Percentiles rank a stretch among this genome's conserved stretches.
Evolutionary conservation across 176 grass and related monocot genomes (phyloP).

Genomic region (Triticum turgidum): DNA sequence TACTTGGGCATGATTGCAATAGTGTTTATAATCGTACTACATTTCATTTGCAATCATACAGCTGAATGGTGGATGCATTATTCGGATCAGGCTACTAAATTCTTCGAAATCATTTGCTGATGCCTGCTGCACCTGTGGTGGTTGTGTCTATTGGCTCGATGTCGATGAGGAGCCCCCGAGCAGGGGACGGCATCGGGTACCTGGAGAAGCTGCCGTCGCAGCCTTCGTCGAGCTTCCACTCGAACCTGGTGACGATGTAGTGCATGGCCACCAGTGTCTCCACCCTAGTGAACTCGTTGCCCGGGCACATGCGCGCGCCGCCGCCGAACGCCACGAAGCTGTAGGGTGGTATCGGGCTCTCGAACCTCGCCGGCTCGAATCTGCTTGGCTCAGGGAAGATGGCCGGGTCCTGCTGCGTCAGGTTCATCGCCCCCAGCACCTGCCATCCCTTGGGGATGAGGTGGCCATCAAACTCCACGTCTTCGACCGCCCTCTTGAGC

Average conservation of each 20-base stretch:
- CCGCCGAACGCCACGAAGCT: conserved; percentile 34
- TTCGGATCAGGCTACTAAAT: not conserved
- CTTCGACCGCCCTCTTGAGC: conserved; percentile 20
- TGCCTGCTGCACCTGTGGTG: not conserved
- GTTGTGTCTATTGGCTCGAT: not conserved
- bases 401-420: conserved; percentile 26
- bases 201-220: conserved; percentile 22
- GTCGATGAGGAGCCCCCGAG: conserved; percentile 8
- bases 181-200: not conserved
- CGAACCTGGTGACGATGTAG: conserved; percentile 29
- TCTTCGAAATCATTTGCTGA: not conserved
- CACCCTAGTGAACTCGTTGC: conserved; percentile 34
- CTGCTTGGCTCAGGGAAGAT: conserved; percentile 38
- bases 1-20: not conserved
- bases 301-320: conserved; percentile 35
- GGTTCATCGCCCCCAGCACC: not conserved
- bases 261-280: conserved; percentile 26
- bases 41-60: too few relatives aligned
- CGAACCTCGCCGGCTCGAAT: conserved; percentile 35
- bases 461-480: conserved; percentile 27
- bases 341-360: conserved; percentile 24
- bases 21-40: not conserved
- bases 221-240: conserved; percentile 18
- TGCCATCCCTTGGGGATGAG: conserved; percentile 41
- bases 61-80: not conserved